A percentile compares a stretch with the other conserved stretches of the same genome.
Conservation (phyloP, 768 basidiomycete genomes). For the Pulveroboletus sp. region DNA sequence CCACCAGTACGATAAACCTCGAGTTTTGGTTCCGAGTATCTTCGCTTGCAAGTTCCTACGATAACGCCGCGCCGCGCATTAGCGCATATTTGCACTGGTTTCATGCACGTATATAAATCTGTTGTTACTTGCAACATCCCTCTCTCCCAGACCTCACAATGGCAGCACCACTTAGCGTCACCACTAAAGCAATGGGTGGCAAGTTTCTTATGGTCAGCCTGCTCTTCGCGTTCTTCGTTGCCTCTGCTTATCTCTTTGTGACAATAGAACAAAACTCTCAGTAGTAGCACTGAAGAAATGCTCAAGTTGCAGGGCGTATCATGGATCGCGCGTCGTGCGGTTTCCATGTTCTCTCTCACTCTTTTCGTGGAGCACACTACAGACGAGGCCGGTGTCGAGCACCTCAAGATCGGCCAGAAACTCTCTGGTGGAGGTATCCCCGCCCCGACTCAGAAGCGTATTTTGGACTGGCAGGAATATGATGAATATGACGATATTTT, state of each 20-base stretch:
- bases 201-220: conserved; percentile 55
- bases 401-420: conserved; percentile 62
- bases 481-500: conserved; percentile 58
- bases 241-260: conserved; percentile 1
- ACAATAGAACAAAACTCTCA: conserved; percentile 64
- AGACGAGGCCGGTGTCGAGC: conserved; percentile 55
- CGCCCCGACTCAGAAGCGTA: conserved; percentile 53
- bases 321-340: conserved; percentile 67
- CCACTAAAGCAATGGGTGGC: conserved; percentile 57
- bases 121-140: too few species aligned
- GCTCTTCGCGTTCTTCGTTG: background rate
- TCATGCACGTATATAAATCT: too few species aligned
- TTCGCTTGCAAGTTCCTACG: too few species aligned
- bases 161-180: conserved; percentile 62
- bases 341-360: conserved; percentile 53
- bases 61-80: too few species aligned
- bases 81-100: too few species aligned
- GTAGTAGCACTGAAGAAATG: conserved; percentile 58
- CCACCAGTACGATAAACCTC: too few species aligned
- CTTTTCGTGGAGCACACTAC: conserved; percentile 62
- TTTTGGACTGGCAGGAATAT: conserved; percentile 52
- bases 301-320: conserved; percentile 67
- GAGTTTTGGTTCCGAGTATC: too few species aligned
- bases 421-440: conserved; percentile 61
- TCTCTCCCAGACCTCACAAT: conserved; percentile 34